Conservation (phyloP, 139 green algal species). For the Chlamydomonas schloesseri region DNA sequence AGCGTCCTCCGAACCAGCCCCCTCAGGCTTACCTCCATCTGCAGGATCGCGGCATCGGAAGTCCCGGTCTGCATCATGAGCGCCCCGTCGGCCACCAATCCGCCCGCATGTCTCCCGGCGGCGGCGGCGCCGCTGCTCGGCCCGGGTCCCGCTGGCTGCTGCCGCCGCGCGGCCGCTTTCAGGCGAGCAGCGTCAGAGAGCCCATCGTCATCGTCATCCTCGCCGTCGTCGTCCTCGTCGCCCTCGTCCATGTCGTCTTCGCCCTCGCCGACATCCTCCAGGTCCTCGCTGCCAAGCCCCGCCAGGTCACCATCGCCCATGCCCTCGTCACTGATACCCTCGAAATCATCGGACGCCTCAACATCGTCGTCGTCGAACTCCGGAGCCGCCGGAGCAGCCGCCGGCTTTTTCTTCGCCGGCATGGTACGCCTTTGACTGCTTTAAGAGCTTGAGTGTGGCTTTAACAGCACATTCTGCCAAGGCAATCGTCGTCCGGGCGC, state of each 20-base stretch:
- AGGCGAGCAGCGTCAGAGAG: background rate
- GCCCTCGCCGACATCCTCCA: background rate
- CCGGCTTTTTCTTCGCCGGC: slow-evolving; percentile 2
- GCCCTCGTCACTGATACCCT: background rate
- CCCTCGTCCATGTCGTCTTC: background rate
- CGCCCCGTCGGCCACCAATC: background rate
- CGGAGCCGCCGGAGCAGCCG: background rate
- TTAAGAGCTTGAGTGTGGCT: too few relatives aligned
- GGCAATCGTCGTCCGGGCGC: too few relatives aligned
- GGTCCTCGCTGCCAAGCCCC: background rate
- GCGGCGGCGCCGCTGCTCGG: slow-evolving; percentile 7
- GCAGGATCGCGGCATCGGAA: slow-evolving; percentile 13
- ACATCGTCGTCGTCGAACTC: slow-evolving; percentile 27
- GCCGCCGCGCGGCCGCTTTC: slow-evolving; percentile 3
- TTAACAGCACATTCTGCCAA: too few relatives aligned
- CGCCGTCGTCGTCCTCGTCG: background rate
- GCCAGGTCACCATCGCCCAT: background rate
- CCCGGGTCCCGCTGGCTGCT: slow-evolving; percentile 3
- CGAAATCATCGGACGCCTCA: background rate
- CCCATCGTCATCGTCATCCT: background rate
- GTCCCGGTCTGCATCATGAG: slow-evolving; percentile 8
- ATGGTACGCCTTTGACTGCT: background rate
- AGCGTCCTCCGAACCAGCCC: background rate
- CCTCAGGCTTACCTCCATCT: slow-evolving; percentile 12
- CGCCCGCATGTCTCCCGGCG: background rate